Base-by-base conservation (phyloP, 345 rosid genomes). In the Citrus mangshanensis region DNA sequence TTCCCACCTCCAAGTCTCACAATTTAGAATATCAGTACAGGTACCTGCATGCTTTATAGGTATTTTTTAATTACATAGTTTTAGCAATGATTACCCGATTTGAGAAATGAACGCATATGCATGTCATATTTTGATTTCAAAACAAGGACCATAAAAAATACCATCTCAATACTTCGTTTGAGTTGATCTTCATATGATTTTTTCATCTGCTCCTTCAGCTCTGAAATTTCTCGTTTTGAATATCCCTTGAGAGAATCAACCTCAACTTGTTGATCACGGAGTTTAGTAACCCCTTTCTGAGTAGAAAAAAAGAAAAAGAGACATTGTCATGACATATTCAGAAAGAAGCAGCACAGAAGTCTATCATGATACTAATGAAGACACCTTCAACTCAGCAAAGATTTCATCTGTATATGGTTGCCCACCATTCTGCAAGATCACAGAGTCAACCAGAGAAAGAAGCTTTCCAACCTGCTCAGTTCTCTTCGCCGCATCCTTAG, bases 371-470 rank as follows among this genome's bases (percentile, higher is more conserved):
- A 7, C 7, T 16, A 51, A 78, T 3, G 68, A 35, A 74, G 82
- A 67, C 14, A 89, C 99, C 94, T 89, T 87, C 84, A 91, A 79
- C 73, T 90, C 96, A 6, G 40, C 84, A 84, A 92, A 92, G 78
- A 91, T 74, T 73, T 94, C 97, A 74, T 93, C 92, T 35, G 92
- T 88, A 75, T 86, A 96, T 0, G 98, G 98, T 58, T 78, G 88
- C 60, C 97, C 99, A 75, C 85, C 88, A 81, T 93, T 96, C 68
- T 82, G 84, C 12, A 37, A 74, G 37, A 86, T 83, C 72, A 93
- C 87, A 22, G 27, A 63, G 58, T 89, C 84, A 68, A 93, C 93
- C 77, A 89, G 90, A 21, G 90, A 85, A 2, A 95, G 87, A 34
- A 34, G 35, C 6, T 34, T 34, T 6, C 35, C 35, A 34, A 34